Conservation (phyloP, 23 red algal species). For the Gracilaria vermiculophylla region DNA sequence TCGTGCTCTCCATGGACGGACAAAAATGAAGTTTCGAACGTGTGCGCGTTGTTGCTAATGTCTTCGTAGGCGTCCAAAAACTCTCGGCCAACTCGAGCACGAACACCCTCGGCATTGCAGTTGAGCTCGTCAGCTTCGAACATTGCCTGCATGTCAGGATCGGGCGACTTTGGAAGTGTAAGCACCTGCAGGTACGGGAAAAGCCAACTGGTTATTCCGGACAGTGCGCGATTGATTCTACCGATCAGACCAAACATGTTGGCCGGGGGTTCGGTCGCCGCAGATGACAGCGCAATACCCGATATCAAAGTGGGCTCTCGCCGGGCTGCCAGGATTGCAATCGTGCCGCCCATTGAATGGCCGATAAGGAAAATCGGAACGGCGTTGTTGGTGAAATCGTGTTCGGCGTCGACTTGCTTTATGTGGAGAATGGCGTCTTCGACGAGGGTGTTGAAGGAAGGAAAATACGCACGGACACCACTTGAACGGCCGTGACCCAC, state of each 20-base stretch:
- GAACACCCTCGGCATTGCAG: conserved; percentile 39
- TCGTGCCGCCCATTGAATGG: conserved; percentile 82
- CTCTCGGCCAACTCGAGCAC: conserved; percentile 72
- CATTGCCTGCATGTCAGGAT: conserved; percentile 58
- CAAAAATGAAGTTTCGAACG: conserved; percentile 46
- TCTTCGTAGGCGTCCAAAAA: conserved; percentile 63
- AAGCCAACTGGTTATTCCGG: conserved; percentile 41
- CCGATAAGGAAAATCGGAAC: conserved; percentile 72
- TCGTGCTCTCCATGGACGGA: conserved; percentile 69
- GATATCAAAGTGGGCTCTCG: conserved; percentile 1
- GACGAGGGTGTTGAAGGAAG: conserved; percentile 52
- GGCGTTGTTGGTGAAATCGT: conserved; percentile 10
- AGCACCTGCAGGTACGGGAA: conserved; percentile 60
- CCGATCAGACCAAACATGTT: conserved; percentile 79
- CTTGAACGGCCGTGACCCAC: conserved; percentile 61
- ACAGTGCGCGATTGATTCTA: conserved; percentile 54
- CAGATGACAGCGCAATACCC: conserved; percentile 68
- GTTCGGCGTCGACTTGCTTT: conserved; percentile 20
- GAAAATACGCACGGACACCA: conserved; percentile 71
- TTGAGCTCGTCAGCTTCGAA: conserved; percentile 75
- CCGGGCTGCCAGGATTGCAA: conserved; percentile 48
- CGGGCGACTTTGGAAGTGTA: conserved; percentile 41
- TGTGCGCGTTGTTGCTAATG: neutral
- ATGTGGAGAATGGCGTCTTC: conserved; percentile 26
- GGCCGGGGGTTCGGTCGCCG: conserved; percentile 65